Percentiles rank a stretch among this genome's conserved stretches.
Evolutionary conservation across 2,329 filamentous ascomycete genomes (phyloP).

Genomic region (Diaporthe helianthi): DNA sequence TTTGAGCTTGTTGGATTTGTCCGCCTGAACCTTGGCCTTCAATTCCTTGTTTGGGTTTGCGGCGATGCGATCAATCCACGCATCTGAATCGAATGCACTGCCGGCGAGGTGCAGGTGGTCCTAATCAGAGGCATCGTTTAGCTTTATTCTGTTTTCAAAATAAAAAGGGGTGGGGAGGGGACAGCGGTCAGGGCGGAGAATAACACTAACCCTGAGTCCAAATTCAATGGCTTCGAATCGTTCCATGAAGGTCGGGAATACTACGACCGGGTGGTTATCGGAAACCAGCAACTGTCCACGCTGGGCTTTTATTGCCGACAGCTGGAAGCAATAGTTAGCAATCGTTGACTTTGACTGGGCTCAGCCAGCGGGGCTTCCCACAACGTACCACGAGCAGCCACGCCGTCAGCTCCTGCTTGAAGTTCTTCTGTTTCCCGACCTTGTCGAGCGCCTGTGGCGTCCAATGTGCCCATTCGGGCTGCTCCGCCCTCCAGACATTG

Average conservation of each 20-base stretch:
- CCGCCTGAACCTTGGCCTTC: neutral
- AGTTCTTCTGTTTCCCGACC: neutral
- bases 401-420: neutral
- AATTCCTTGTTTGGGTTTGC: neutral
- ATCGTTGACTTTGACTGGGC: neutral
- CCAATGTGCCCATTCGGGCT: neutral
- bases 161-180: rapidly evolving
- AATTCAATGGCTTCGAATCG: neutral
- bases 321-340: neutral
- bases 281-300: neutral
- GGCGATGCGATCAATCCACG: neutral
- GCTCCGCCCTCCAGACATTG: neutral
- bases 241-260: neutral
- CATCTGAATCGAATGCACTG: neutral
- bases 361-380: too few relatives aligned
- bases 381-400: neutral
- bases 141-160: neutral
- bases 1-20: neutral
- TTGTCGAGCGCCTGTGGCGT: neutral
- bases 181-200: too few relatives aligned
- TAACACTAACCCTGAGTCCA: neutral
- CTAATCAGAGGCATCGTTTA: neutral
- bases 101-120: neutral
- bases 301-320: neutral
- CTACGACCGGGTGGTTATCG: neutral